A percentile compares a stretch with the other conserved stretches of the same genome.
Evolutionary conservation across 2,329 filamentous ascomycete genomes (phyloP).

Genomic region (Colletotrichum viniferum): DNA sequence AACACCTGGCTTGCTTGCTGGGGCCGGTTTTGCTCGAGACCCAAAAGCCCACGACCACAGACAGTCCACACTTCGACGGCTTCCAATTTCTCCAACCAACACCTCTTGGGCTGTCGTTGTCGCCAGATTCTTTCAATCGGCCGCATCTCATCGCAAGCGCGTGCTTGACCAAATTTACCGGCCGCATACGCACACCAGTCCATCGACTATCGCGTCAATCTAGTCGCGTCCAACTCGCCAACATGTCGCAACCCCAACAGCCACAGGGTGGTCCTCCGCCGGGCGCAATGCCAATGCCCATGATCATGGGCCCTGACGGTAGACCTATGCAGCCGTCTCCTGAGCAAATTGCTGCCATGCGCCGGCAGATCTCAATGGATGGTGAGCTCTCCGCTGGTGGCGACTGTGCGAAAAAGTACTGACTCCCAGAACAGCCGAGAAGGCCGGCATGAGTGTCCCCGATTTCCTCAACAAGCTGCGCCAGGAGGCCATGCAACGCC

Average conservation of each 20-base stretch:
- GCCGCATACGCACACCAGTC: neutral
- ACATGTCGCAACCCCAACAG: constrained; percentile 4
- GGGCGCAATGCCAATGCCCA: constrained; percentile 30
- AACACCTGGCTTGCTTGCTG: constrained; percentile 25
- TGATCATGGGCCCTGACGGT: constrained; percentile 35
- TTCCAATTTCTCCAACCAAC: neutral
- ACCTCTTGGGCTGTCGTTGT: neutral
- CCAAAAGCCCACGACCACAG: constrained; percentile 4
- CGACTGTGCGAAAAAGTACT: neutral
- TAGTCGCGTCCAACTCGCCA: neutral
- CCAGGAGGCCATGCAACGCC: constrained; percentile 58
- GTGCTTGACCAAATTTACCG: neutral
- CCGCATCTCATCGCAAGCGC: neutral
- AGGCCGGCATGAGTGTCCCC: constrained; percentile 82
- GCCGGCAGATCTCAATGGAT: constrained; percentile 80
- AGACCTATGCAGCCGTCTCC: constrained; percentile 53
- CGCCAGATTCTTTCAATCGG: neutral
- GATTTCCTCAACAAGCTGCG: constrained; percentile 79
- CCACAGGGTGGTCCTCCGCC: neutral
- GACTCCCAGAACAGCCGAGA: constrained; percentile 60
- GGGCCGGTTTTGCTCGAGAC: constrained; percentile 10
- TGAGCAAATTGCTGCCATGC: constrained; percentile 85
- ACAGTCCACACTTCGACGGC: neutral
- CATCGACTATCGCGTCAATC: neutral
- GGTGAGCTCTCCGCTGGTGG: neutral